Percentiles rank a stretch among this genome's conserved stretches.
These are phyloP conservation scores for Fusarium agapanthi DNA, from an alignment of 2,329 filamentous ascomycete genomes.

Conservation along the genomic window DNA sequence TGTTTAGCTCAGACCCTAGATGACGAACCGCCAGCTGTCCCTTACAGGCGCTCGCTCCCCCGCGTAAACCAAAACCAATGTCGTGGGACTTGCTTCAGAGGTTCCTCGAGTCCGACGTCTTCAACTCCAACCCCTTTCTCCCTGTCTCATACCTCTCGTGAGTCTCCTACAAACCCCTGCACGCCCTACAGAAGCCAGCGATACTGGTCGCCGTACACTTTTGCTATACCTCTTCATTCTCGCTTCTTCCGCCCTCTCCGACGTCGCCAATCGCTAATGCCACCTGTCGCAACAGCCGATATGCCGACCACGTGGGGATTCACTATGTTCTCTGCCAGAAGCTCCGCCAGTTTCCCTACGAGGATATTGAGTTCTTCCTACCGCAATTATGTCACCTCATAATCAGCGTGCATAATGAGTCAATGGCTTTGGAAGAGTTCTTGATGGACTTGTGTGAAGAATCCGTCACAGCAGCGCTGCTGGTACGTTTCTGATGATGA, in stretches of 20 bases:
- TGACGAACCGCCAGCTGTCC: conserved; percentile 49
- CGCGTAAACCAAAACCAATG: conserved; percentile 64
- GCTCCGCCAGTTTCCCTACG: conserved; percentile 87
- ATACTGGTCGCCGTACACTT: neutral
- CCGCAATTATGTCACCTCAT: conserved; percentile 88
- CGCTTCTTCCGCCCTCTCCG: conserved; percentile 23
- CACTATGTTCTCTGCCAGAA: conserved; percentile 90
- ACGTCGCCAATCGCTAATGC: conserved; percentile 38
- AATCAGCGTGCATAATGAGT: conserved; percentile 89
- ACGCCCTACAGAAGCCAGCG: neutral
- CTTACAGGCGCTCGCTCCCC: conserved; percentile 44
- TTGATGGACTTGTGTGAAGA: conserved; percentile 86
- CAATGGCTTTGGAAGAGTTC: conserved; percentile 90
- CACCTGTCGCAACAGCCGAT: conserved; percentile 67
- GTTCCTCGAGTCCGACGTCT: conserved; percentile 93
- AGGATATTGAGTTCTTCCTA: conserved; percentile 93
- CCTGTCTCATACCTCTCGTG: conserved; percentile 89
- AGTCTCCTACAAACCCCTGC: conserved; percentile 49
- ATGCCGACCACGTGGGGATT: conserved; percentile 89
- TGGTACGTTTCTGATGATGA: conserved; percentile 64
- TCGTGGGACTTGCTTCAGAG: conserved; percentile 89
- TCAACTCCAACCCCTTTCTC: conserved; percentile 89
- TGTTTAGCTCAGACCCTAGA: conserved; percentile 44
- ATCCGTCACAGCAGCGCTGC: conserved; percentile 82
- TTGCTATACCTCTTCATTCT: neutral